Evolutionary conservation across 192 early-diverging fungal species (phyloP), one percentile per base, ranked within the genome.

Genomic region (Podila horticola): DNA sequence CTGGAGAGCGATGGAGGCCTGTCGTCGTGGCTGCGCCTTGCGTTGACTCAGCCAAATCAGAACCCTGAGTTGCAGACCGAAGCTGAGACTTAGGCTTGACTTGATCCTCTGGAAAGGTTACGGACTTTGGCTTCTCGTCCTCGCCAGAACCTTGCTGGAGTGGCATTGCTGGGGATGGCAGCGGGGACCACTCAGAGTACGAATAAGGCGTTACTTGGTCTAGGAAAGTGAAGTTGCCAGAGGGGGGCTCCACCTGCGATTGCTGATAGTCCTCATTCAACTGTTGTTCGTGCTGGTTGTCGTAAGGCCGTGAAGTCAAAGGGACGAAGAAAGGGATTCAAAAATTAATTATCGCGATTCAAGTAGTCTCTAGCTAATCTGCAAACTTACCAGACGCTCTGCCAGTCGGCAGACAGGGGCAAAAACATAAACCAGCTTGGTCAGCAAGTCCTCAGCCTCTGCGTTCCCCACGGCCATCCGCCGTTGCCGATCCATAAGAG

Each of bases 371-470:
- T 19, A 29, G 41, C 11, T 45, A 15, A 3, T 15, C 34, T 45
- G 5, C 17, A 33, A 49, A 63, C 77, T 74, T 81, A 91, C 90
- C 83, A 91, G 72, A 24, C 87, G 82, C 55, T 92, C 91, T 38
- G 90, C 88, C 8, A 92, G 59, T 41, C 90, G 82, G 24, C 88
- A 86, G 15, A 92, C 90, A 22, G 89, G 88, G 7, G 89, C 77
- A 79, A 92, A 90, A 2, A 85, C 82, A 68, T 88, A 92, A 12
- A 89, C 81, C 20, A 92, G 66, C 63, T 88, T 86, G 0, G 89
- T 88, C 36, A 92, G 30, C 15, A 92, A 62, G 41, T 92, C 91
- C 66, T 91, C 88, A 1, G 84, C 91, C 55, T 89, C 91, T 4
- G 87, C 79, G 64, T 90, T 91, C 6, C 85, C 87, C 5, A 90